Conservation (phyloP, 768 basidiomycete genomes). For the Mycena capillaripes region DNA sequence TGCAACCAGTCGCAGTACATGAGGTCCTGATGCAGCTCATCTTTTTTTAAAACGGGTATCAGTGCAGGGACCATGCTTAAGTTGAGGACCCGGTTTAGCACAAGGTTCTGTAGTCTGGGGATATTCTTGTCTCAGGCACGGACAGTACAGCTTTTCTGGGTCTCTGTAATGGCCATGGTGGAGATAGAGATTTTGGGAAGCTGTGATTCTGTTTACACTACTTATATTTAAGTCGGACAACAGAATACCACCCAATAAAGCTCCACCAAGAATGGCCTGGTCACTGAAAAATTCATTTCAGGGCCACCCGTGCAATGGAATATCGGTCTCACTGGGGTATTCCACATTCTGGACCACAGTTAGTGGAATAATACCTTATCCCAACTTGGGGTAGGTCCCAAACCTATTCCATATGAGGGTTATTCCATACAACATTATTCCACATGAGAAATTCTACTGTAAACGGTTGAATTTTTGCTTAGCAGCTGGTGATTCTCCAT, state of each 20-base stretch:
- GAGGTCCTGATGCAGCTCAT: background rate
- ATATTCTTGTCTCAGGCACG: background rate
- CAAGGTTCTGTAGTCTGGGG: background rate
- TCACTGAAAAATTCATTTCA: no score
- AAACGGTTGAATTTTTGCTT: no score
- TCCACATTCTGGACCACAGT: background rate
- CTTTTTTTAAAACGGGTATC: background rate
- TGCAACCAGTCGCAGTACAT: background rate
- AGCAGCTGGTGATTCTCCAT: no score
- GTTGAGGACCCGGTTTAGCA: background rate
- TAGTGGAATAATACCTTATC: no score
- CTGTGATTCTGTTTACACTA: background rate
- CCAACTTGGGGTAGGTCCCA: background rate
- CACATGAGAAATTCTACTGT: background rate
- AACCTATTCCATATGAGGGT: no score
- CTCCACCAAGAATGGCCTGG: no score
- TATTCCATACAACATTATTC: no score
- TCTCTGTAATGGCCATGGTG: background rate
- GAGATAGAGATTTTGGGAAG: background rate
- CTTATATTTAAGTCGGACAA: no score
- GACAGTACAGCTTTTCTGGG: background rate
- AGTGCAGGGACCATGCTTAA: background rate
- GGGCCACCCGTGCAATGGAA: background rate
- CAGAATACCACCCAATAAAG: no score
- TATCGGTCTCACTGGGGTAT: background rate